Conservation (phyloP, 1,284 basidiomycete species). For the Termitomyces sp. region DNA sequence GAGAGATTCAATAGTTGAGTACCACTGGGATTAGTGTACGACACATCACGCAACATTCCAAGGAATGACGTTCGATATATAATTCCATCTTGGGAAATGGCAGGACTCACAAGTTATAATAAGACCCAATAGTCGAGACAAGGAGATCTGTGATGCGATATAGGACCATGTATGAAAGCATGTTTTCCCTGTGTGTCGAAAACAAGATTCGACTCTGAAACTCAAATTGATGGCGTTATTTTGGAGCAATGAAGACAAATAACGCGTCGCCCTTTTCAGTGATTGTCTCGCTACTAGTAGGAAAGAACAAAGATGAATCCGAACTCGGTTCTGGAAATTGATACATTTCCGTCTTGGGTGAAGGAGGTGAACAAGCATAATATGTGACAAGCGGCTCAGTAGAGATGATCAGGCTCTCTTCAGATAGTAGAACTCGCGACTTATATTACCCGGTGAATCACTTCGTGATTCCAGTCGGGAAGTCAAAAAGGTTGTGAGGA, state of each 20-base stretch:
- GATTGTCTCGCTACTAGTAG: background rate
- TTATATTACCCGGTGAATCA: background rate
- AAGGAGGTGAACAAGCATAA: background rate
- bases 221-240: too few species aligned
- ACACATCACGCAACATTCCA: constrained; percentile 19
- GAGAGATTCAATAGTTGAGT: constrained; percentile 12
- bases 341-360: background rate
- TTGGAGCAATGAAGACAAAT: background rate
- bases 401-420: too few species aligned
- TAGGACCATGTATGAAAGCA: background rate
- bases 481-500: constrained; percentile 27
- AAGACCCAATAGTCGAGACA: background rate
- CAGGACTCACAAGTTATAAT: background rate
- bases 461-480: constrained; percentile 29
- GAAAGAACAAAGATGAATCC: background rate
- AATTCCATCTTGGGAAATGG: background rate
- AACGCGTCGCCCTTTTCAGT: background rate
- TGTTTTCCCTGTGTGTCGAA: background rate
- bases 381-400: background rate
- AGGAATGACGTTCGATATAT: constrained; percentile 18
- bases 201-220: too few species aligned
- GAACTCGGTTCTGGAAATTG: background rate
- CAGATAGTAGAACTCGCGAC: too few species aligned
- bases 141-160: background rate
- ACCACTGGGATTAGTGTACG: constrained; percentile 20